Evolutionary conservation across 2,329 filamentous ascomycete genomes (phyloP).

Genomic region (Curvularia eragrostidis): DNA sequence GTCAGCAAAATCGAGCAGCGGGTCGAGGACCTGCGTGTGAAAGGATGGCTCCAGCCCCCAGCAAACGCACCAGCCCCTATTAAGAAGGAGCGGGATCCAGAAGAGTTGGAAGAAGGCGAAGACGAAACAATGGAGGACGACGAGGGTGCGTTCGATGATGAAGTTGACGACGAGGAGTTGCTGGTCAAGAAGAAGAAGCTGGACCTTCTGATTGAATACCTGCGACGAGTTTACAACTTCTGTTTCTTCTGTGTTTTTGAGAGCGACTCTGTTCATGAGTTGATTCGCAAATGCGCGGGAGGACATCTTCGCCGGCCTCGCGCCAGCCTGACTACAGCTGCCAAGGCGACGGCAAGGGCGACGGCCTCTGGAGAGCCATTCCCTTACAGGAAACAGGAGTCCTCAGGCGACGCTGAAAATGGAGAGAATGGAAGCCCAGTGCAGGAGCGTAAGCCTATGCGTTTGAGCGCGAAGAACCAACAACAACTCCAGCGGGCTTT

Average conservation of each 20-base stretch:
- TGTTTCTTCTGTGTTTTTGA: conserved; percentile 99
- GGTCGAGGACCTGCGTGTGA: conserved; percentile 78
- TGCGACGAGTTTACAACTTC: conserved; percentile 96
- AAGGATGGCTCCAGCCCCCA: conserved; percentile 76
- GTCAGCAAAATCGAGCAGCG: conserved; percentile 82
- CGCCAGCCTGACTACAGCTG: conserved; percentile 80
- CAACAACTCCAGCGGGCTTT: conserved; percentile 93
- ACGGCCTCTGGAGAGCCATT: conserved; percentile 84
- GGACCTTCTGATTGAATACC: conserved; percentile 93
- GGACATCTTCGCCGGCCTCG: conserved; percentile 94
- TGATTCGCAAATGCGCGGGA: conserved; percentile 93
- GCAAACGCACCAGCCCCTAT: conserved; percentile 57
- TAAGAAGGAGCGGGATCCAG: conserved; percentile 68
- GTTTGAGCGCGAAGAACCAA: conserved; percentile 76
- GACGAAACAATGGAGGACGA: conserved; percentile 67
- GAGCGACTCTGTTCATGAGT: conserved; percentile 94
- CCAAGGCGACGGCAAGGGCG: conserved; percentile 83
- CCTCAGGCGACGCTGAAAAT: conserved; percentile 68
- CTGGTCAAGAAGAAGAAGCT: conserved; percentile 95
- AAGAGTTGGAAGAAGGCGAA: conserved; percentile 78
- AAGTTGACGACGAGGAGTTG: conserved; percentile 88
- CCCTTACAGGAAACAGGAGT: conserved; percentile 77
- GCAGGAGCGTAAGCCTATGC: conserved; percentile 73
- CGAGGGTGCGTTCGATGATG: conserved; percentile 72
- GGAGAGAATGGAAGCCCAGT: conserved; percentile 66